These are phyloP conservation scores for Plasmodium vinckei DNA, from an alignment of 169 alveolate species.

Conservation along the genomic window DNA sequence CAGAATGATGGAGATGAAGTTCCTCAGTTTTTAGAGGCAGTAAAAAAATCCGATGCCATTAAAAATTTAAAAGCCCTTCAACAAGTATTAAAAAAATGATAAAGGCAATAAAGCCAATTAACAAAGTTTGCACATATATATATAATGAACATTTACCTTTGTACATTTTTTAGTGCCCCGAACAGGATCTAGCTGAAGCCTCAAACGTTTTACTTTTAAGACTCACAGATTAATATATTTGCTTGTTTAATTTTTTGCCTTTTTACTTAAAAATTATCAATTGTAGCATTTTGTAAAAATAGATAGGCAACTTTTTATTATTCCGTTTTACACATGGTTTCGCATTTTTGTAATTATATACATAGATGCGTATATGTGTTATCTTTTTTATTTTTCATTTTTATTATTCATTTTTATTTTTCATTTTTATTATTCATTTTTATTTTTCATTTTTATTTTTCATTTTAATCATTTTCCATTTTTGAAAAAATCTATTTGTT, in stretches of 20 bases:
- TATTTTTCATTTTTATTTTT: too few species aligned
- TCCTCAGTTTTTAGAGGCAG: constrained; percentile 85
- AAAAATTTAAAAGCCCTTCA: constrained; percentile 80
- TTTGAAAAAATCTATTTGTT: too few species aligned
- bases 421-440: too few species aligned
- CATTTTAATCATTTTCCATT: too few species aligned
- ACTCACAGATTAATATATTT: constrained; percentile 80
- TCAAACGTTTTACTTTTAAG: constrained; percentile 85
- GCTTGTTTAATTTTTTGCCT: background rate
- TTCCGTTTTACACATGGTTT: too few species aligned
- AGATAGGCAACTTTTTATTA: too few species aligned
- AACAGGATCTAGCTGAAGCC: constrained; percentile 87
- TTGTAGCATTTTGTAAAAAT: too few species aligned
- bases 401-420: too few species aligned
- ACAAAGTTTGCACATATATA: too few species aligned
- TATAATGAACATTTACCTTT: background rate
- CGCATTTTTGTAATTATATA: too few species aligned
- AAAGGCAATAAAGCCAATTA: background rate
- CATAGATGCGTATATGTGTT: too few species aligned
- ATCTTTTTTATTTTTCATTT: too few species aligned
- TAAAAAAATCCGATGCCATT: constrained; percentile 85
- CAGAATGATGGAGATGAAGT: constrained; percentile 84
- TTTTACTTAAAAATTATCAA: background rate
- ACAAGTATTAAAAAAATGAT: constrained; percentile 62
- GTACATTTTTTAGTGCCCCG: constrained; percentile 76